Percentiles rank a stretch among this genome's conserved stretches.
These are phyloP conservation scores for Colletotrichum eleusines DNA, from an alignment of 2,329 filamentous ascomycete genomes.

Conservation along the genomic window DNA sequence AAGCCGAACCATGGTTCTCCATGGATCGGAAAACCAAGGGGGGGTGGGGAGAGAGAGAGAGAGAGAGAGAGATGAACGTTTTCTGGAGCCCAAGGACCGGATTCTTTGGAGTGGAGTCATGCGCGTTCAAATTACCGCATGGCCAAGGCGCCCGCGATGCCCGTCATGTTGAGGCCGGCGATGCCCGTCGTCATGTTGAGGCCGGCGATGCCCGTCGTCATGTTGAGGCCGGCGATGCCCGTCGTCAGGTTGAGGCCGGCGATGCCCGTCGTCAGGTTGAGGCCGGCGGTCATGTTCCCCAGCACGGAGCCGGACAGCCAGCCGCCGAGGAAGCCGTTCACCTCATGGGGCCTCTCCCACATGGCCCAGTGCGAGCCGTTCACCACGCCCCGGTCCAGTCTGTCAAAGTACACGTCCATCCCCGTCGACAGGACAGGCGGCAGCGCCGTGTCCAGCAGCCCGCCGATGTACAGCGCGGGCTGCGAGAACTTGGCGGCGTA, in stretches of 20 bases:
- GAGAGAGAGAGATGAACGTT: too few species aligned
- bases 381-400: conserved; percentile 71
- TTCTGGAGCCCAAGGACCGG: not conserved
- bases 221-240: conserved; percentile 14
- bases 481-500: conserved; percentile 57
- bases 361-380: conserved; percentile 80
- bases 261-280: conserved; percentile 14
- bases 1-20: not conserved
- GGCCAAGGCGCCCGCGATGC: too few species aligned
- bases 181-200: too few species aligned
- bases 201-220: too few species aligned
- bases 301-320: conserved; percentile 28
- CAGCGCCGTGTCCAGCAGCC: conserved; percentile 73
- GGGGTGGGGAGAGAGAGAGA: too few species aligned
- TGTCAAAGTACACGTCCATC: conserved; percentile 74
- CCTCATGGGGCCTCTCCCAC: conserved; percentile 73
- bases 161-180: conserved; percentile 17
- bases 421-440: conserved; percentile 73
- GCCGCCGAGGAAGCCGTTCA: conserved; percentile 60
- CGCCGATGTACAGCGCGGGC: conserved; percentile 78
- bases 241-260: too few species aligned
- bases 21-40: not conserved
- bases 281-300: conserved; percentile 17
- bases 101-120: too few species aligned
- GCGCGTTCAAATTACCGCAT: not conserved